A percentile compares a stretch with the other conserved stretches of the same genome.
These are phyloP conservation scores for Wallacemonas sp. DNA, from an alignment of 208 protist genomes.

Conservation along the genomic window DNA sequence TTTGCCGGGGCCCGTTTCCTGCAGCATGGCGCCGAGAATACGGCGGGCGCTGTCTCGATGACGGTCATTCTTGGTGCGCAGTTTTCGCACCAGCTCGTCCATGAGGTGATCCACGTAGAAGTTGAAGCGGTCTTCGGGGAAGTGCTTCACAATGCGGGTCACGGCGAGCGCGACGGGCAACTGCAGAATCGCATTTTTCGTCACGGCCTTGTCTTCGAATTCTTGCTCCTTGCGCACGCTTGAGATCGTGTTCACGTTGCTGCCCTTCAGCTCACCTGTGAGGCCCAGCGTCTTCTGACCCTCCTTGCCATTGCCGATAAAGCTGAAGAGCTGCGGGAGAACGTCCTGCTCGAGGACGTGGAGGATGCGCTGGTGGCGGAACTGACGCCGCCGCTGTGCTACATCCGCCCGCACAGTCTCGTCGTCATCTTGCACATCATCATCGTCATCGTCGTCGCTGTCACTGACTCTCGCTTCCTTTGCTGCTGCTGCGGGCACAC, in stretches of 20 bases:
- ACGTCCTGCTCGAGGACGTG: constrained; percentile 79
- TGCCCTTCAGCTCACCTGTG: constrained; percentile 28
- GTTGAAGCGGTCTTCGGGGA: constrained; percentile 75
- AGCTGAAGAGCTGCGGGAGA: constrained; percentile 85
- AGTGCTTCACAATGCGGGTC: constrained; percentile 82
- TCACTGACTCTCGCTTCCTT: constrained; percentile 13
- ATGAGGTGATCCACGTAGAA: constrained; percentile 77
- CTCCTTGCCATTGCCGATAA: constrained; percentile 33
- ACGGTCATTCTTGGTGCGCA: constrained; percentile 89
- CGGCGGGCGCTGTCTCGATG: constrained; percentile 83
- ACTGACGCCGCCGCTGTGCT: constrained; percentile 41
- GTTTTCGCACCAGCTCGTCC: constrained; percentile 74
- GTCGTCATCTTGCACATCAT: constrained; percentile 29
- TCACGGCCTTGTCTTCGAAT: constrained; percentile 53
- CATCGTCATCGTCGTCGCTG: constrained; percentile 65
- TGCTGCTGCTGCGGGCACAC: neutral
- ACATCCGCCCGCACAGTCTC: constrained; percentile 32
- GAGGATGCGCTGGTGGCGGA: constrained; percentile 59
- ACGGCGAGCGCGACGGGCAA: constrained; percentile 88
- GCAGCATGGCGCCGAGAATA: constrained; percentile 81
- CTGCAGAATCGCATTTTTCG: constrained; percentile 74
- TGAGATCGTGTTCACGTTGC: constrained; percentile 65
- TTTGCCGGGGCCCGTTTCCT: constrained; percentile 80
- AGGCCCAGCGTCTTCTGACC: constrained; percentile 21
- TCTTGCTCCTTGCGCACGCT: constrained; percentile 61